Conservation (phyloP, 495 filamentous ascomycete genomes). For the Aspergillus bridgeri region DNA sequence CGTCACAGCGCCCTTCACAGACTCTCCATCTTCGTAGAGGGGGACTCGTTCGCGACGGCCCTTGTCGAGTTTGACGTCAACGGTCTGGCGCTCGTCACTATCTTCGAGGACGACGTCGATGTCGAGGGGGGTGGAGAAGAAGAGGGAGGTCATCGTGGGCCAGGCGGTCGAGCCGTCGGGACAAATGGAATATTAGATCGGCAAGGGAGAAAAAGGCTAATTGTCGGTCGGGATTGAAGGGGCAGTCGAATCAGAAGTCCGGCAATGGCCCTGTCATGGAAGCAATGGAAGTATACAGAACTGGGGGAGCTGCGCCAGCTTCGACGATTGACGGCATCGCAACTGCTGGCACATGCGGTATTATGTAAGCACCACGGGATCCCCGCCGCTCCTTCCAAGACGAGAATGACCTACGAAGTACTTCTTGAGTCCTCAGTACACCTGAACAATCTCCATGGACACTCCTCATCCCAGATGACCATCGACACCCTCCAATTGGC, state of each 20-base stretch:
- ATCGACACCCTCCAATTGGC: too few species aligned
- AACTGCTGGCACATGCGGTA: constrained; percentile 17
- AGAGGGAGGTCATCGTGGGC: constrained; percentile 78
- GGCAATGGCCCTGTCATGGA: neutral
- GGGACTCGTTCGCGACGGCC: constrained; percentile 93
- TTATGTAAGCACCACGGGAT: constrained; percentile 15
- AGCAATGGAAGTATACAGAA: neutral
- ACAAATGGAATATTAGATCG: neutral
- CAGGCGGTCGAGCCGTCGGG: constrained; percentile 4
- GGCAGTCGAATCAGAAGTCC: neutral
- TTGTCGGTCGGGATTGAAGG: neutral
- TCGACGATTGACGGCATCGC: constrained; percentile 12
- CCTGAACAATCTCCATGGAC: too few species aligned
- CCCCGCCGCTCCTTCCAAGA: neutral
- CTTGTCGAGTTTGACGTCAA: constrained; percentile 98
- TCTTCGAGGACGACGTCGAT: constrained; percentile 98
- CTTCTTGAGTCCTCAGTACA: too few species aligned
- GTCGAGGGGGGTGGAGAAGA: constrained; percentile 96
- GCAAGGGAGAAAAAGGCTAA: neutral
- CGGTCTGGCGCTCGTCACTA: constrained; percentile 85
- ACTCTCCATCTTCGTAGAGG: constrained; percentile 97
- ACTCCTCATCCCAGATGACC: too few species aligned
- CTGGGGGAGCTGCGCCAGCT: constrained; percentile 12
- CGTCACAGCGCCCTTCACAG: constrained; percentile 91
- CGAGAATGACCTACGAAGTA: too few species aligned